Conservation (phyloP, 441 rosid genomes). For the Brassica hybrid region DNA sequence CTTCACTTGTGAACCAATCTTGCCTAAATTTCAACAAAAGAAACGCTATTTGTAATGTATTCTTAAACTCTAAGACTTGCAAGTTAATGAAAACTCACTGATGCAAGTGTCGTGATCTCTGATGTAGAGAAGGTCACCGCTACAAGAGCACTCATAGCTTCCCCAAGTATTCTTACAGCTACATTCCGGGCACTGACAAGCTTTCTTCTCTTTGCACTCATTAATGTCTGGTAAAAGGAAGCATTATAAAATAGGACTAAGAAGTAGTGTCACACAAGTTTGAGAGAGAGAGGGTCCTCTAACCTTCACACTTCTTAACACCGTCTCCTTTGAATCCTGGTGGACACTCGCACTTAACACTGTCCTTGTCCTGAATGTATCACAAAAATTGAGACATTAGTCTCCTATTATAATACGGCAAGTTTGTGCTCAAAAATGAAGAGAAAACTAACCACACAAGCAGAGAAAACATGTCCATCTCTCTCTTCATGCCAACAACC, state of each 20-base stretch:
- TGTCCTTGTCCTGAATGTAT: conserved; percentile 61
- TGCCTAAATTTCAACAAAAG: conserved; percentile 56
- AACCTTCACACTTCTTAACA: conserved; percentile 77
- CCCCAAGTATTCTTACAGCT: conserved; percentile 93
- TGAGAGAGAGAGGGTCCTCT: conserved; percentile 28
- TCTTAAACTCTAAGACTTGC: background rate
- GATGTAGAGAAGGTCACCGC: conserved; percentile 84
- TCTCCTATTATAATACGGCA: background rate
- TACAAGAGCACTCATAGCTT: conserved; percentile 88
- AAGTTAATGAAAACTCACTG: conserved; percentile 55
- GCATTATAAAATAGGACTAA: background rate
- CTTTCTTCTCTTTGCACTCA: conserved; percentile 89
- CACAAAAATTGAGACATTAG: conserved; percentile 34
- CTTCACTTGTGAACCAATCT: conserved; percentile 63
- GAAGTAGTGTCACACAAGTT: background rate
- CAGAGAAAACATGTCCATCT: conserved; percentile 75
- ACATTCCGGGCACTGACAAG: conserved; percentile 93
- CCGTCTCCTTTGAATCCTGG: conserved; percentile 89
- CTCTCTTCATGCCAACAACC: conserved; percentile 89
- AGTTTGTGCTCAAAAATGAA: background rate
- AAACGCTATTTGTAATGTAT: no score
- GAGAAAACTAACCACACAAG: conserved; percentile 75
- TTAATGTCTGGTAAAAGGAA: conserved; percentile 62
- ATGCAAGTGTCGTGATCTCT: conserved; percentile 96
- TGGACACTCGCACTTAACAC: conserved; percentile 81